Base-by-base conservation (phyloP, 2,329 filamentous ascomycete species). In the Cryphonectria nitschkei region DNA sequence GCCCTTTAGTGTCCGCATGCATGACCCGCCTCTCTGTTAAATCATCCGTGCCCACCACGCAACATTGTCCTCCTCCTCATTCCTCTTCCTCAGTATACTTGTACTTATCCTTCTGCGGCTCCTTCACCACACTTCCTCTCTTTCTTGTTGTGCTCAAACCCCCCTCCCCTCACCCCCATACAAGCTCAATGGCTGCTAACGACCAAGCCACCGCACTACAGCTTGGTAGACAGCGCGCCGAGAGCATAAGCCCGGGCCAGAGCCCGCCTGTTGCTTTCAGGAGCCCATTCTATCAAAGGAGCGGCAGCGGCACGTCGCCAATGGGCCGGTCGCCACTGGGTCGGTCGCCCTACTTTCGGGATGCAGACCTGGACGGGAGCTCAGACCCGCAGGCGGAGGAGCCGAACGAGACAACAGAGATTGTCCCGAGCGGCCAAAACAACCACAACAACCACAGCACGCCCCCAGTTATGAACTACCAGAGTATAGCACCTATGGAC, bases 201-300 rank as follows among this genome's bases (percentile, higher is more conserved):
- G 11, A 26, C 13, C 39, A 63, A 16, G 22, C 19, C 32, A 13
- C 64, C 13, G 19, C 6, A 39, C 13, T 54, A 32, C 70, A 72
- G 70, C 67, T 68, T 52, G 72, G 67, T 34, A 62, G 67, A 69
- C 63, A 72, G 62, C 72, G 72, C 70, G 72, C 72, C 41, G 70
- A 73, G 65, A 73, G 19, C 50, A 73, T 73, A 70, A 69, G 66
- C 37, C 70, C 70, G 19, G 72, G 64, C 52, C 67, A 50, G 43
- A 70, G 62, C 34, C 65, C 70, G 41, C 72, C 70, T 8, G n/a
- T 63, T 8, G n/a, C 58, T 58, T 65, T 73, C 56, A 63, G 63
- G 63, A 56, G 46, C 41, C 63, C 63, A 29, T 37, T 68, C 3
- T 61, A 46, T 41, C 63, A 50, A 19, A 60, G 64, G 50, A 65